These are phyloP conservation scores for Paracamarosporium sp. DNA, from an alignment of 2,329 filamentous ascomycete species.

Conservation along the genomic window DNA sequence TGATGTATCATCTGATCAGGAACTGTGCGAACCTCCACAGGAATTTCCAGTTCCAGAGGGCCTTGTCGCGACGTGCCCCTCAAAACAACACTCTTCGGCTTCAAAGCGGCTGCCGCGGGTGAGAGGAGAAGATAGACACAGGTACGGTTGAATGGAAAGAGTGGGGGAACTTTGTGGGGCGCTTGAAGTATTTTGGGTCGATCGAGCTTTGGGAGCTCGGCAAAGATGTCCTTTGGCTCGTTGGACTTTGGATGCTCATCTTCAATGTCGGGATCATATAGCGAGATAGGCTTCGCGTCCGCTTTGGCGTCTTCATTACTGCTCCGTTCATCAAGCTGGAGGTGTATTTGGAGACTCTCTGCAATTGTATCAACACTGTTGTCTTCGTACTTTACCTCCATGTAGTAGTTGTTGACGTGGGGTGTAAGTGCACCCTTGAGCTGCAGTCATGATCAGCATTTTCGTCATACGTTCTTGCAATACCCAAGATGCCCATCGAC, in stretches of 20 bases:
- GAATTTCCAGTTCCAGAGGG: slow-evolving; percentile 67
- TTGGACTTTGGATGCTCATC: slow-evolving; percentile 40
- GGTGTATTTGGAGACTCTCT: slow-evolving; percentile 51
- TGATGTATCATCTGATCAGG: slow-evolving; percentile 67
- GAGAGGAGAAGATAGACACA: slow-evolving; percentile 70
- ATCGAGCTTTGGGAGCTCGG: slow-evolving; percentile 58
- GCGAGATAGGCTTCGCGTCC: slow-evolving; percentile 57
- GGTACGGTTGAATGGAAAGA: slow-evolving; percentile 70
- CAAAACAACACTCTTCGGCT: slow-evolving; percentile 62
- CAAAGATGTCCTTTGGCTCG: slow-evolving; percentile 45
- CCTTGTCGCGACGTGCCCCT: slow-evolving; percentile 62
- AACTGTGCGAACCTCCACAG: slow-evolving; percentile 56
- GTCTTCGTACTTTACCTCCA: slow-evolving; percentile 65
- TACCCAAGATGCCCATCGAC: not conserved
- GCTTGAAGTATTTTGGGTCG: slow-evolving; percentile 67
- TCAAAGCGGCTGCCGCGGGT: slow-evolving; percentile 52
- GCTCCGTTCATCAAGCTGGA: slow-evolving; percentile 22
- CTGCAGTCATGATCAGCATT: not conserved
- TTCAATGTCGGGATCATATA: slow-evolving; percentile 61
- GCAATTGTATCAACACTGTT: slow-evolving; percentile 65
- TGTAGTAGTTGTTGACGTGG: slow-evolving; percentile 66
- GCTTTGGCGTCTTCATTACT: not conserved
- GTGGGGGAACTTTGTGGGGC: slow-evolving; percentile 64
- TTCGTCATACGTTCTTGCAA: not conserved
- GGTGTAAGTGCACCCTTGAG: slow-evolving; percentile 71